Conservation (phyloP, 495 filamentous ascomycete species). For the Daldinia grandis region DNA sequence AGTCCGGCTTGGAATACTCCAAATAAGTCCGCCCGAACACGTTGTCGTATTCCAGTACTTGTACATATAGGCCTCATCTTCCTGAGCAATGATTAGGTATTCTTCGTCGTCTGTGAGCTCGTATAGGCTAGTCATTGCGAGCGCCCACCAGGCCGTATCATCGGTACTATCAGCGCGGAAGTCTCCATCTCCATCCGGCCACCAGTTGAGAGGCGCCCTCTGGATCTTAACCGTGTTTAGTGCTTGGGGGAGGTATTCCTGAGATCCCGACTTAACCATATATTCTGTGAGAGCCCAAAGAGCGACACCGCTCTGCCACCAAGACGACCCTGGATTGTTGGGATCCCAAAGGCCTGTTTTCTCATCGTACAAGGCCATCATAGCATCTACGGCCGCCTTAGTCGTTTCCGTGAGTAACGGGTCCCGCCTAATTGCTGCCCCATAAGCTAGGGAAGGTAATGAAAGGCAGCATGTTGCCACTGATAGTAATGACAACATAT, state of each 20-base stretch:
- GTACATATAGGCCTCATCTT: conserved; percentile 66
- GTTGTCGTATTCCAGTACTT: conserved; percentile 63
- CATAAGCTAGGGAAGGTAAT: conserved; percentile 3
- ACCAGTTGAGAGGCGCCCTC: conserved; percentile 46
- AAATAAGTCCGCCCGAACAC: conserved; percentile 67
- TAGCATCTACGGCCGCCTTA: conserved; percentile 46
- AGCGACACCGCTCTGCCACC: conserved; percentile 57
- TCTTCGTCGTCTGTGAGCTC: conserved; percentile 62
- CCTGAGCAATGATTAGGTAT: conserved; percentile 63
- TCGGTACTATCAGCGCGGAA: conserved; percentile 69
- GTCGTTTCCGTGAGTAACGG: conserved; percentile 2
- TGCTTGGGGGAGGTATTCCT: conserved; percentile 48
- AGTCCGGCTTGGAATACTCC: conserved; percentile 62
- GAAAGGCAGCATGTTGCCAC: conserved; percentile 20
- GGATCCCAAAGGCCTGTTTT: conserved; percentile 50
- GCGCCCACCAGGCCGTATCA: conserved; percentile 75
- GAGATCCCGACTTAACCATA: conserved; percentile 46
- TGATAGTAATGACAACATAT: conserved; percentile 16
- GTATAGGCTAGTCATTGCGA: conserved; percentile 69
- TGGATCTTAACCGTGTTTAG: conserved; percentile 47
- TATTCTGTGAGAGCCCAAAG: conserved; percentile 51
- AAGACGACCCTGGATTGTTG: conserved; percentile 34
- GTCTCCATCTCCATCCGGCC: conserved; percentile 51
- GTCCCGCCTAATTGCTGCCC: background rate
- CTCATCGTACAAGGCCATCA: conserved; percentile 52